phyloP scores from a whole-genome alignment of 164 flowering plant species.

The Taxillus chinensis region DNA sequence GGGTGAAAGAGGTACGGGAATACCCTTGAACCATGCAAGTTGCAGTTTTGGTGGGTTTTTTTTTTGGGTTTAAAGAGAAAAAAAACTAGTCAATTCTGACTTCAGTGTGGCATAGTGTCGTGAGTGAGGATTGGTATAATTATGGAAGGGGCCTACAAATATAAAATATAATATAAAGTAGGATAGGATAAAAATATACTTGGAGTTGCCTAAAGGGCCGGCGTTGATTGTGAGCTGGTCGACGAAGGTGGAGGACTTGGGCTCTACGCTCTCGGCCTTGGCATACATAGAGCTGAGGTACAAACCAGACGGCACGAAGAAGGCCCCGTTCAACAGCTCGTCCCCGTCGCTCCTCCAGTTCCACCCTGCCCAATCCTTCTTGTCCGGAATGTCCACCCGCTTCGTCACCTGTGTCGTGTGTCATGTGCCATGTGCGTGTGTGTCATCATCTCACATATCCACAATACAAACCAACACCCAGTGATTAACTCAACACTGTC shows the following conservation, averaged over 20 bases:
- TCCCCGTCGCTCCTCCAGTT: slow-evolving; percentile 89
- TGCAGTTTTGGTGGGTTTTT: too few relatives aligned
- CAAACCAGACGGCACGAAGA: slow-evolving; percentile 74
- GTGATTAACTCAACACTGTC: slow-evolving; percentile 9
- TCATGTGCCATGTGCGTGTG: too few relatives aligned
- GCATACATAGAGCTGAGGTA: slow-evolving; percentile 36
- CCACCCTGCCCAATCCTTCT: slow-evolving; percentile 60
- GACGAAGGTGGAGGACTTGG: slow-evolving; percentile 47
- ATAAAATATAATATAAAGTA: too few relatives aligned
- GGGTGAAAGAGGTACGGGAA: too few relatives aligned
- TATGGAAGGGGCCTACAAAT: too few relatives aligned
- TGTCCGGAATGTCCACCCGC: slow-evolving; percentile 53
- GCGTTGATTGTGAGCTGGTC: slow-evolving; percentile 64
- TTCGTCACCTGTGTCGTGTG: slow-evolving; percentile 85
- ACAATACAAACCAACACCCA: too few relatives aligned
- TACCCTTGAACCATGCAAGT: too few relatives aligned
- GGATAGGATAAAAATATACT: slow-evolving; percentile 23
- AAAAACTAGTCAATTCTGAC: too few relatives aligned
- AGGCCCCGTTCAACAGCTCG: slow-evolving; percentile 76
- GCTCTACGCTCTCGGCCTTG: slow-evolving; percentile 59
- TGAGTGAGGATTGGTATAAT: too few relatives aligned
- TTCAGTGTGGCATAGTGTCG: too few relatives aligned
- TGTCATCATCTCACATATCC: too few relatives aligned
- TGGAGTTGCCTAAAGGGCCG: slow-evolving; percentile 53
- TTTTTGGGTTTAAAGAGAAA: too few relatives aligned